Base-by-base conservation (phyloP, 345 rosid genomes). In the Conringia planisiliqua region DNA sequence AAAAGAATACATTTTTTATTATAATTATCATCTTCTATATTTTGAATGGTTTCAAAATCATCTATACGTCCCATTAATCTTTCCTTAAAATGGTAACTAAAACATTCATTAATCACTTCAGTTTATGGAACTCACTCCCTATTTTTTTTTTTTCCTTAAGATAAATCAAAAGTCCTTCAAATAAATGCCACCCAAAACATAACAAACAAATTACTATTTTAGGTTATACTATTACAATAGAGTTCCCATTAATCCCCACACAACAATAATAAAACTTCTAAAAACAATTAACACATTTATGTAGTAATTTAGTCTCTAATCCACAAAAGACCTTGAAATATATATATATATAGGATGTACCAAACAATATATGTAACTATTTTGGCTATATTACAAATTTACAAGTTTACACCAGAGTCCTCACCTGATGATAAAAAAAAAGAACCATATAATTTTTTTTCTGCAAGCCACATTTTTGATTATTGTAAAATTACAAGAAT, bases 401-500 rank as follows among this genome's bases (percentile, higher is more conserved):
- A 27, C 30, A 3, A 27, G 30, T 27, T 27, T 27, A 27, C 30
- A 27, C 30, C 24, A 48, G 12, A 17, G 5, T 36, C 42, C 6
- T 4, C 39, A 61, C 61, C 30, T 46, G 56, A 22, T n/a, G 29
- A 22, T 8, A 24, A 18, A 24, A 47, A 35, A 16, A 57, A 57
- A 29, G 18, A 32, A 6, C 39, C 27, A 73, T 46, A 32, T 63
- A 64, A 3, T 27, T 74, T 6, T 38, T 36, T 36, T 22, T 20
- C 4, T 50, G 13, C 35, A 60, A 47, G 10, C 68, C 58, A 58
- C 73, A 67, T 57, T 65, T 47, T 16, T 18, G 5, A 48, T 48
- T 66, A 58, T 12, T 54, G 24, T 58, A 76, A 62, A 54, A 10
- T 12, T 76, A 44, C 48, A 68, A 52, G 33, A 76, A 68, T 48